These are phyloP conservation scores for Tricholoma flavovirens DNA, from an alignment of 768 basidiomycete species.

Conservation along the genomic window DNA sequence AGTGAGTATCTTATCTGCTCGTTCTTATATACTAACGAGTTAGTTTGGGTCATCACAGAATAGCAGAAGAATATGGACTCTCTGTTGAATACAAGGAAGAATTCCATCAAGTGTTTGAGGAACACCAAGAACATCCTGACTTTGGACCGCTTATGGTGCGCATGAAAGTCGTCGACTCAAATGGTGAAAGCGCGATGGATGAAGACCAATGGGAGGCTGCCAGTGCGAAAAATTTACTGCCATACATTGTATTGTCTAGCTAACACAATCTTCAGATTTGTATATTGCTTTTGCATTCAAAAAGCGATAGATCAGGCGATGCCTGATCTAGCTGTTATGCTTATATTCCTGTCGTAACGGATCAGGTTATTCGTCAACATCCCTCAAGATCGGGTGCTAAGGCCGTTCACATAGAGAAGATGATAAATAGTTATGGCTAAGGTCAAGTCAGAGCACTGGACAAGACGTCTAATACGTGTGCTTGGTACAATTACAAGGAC, in stretches of 20 bases:
- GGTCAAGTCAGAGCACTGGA: background rate
- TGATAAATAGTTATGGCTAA: background rate
- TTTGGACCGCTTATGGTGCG: slow-evolving; percentile 77
- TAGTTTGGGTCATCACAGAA: slow-evolving; percentile 33
- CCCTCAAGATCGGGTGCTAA: background rate
- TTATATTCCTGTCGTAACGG: background rate
- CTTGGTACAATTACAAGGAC: slow-evolving; percentile 6
- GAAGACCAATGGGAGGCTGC: slow-evolving; percentile 97
- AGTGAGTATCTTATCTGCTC: slow-evolving; percentile 53
- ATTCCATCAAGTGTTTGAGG: slow-evolving; percentile 84
- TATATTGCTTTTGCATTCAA: slow-evolving; percentile 93
- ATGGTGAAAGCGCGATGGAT: slow-evolving; percentile 89
- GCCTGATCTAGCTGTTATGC: background rate
- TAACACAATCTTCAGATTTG: slow-evolving; percentile 52
- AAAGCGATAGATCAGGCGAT: slow-evolving; percentile 36
- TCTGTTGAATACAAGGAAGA: slow-evolving; percentile 73
- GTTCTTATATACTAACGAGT: background rate
- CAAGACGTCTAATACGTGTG: background rate
- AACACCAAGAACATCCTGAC: slow-evolving; percentile 74
- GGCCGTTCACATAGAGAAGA: background rate
- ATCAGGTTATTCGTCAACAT: background rate
- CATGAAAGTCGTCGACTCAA: slow-evolving; percentile 88
- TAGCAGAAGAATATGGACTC: slow-evolving; percentile 81
- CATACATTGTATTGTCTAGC: slow-evolving; percentile 3
- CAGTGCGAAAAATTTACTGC: slow-evolving; percentile 53